phyloP scores from a whole-genome alignment of 257 asterid genomes.

The Penstemon davidsonii region DNA sequence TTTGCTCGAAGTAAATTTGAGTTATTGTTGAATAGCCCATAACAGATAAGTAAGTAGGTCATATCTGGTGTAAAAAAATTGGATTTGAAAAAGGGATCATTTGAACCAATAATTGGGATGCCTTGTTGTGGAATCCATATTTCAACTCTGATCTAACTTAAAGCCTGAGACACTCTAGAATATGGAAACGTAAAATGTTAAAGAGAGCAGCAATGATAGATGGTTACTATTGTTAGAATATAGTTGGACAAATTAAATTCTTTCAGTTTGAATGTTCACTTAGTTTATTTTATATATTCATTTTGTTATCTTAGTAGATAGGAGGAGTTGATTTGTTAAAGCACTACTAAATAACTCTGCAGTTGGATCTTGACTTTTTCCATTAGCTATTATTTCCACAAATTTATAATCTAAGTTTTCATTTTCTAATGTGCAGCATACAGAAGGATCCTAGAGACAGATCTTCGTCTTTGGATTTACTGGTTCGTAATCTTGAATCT shows the following conservation, averaged over 20 bases:
- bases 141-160: not conserved
- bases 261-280: not conserved
- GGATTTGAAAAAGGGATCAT: not conserved
- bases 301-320: not conserved
- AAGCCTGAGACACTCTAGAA: not conserved
- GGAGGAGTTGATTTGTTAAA: not conserved
- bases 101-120: not conserved
- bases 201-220: not conserved
- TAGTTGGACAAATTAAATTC: not conserved
- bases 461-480: conserved; percentile 79
- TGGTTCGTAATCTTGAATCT: conserved; percentile 53
- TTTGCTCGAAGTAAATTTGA: not conserved
- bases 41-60: not conserved
- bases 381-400: conserved; percentile 1
- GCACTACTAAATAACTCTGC: not conserved
- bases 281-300: not conserved
- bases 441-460: conserved; percentile 87
- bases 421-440: conserved; percentile 61
- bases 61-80: not conserved
- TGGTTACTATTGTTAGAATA: not conserved
- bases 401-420: conserved; percentile 5
- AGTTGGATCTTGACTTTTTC: not conserved
- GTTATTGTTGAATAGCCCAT: not conserved
- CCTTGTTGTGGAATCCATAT: not conserved
- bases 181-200: not conserved